phyloP scores from a whole-genome alignment of 2,329 filamentous ascomycete genomes.

The Apiospora aurea region DNA sequence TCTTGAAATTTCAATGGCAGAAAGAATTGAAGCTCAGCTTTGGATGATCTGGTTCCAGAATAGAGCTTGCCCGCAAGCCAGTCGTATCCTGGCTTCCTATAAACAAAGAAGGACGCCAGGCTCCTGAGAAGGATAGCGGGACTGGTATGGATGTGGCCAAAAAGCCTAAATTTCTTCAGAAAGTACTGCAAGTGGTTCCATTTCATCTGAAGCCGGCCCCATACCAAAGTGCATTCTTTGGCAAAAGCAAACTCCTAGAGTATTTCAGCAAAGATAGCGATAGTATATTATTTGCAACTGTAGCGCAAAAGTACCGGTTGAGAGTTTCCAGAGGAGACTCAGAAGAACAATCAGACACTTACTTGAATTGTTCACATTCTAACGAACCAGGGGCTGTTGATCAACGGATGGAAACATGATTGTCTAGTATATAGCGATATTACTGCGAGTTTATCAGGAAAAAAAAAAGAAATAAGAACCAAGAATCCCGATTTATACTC shows the following conservation, averaged over 20 bases:
- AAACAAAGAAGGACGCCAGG: background rate
- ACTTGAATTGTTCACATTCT: constrained; percentile 4
- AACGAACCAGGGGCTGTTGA: background rate
- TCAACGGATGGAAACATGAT: background rate
- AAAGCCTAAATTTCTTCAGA: background rate
- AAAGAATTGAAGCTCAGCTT: background rate
- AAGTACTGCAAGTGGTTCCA: background rate
- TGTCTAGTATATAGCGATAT: fast-evolving
- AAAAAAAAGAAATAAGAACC: background rate
- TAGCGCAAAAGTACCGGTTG: too few species aligned
- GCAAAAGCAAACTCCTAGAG: background rate
- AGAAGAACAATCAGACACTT: background rate
- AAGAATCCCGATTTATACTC: background rate
- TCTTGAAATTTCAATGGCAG: background rate
- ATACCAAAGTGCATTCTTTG: background rate
- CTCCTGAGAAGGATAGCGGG: background rate
- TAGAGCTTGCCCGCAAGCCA: fast-evolving
- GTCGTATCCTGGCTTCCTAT: background rate
- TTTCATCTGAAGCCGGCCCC: background rate
- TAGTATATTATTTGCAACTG: too few species aligned
- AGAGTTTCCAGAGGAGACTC: background rate
- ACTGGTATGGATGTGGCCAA: too few species aligned
- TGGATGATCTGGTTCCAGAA: background rate
- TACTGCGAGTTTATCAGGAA: background rate
- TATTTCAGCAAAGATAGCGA: background rate